Base-by-base conservation (phyloP, 768 basidiomycete species). In the Cyclocybe cylindracea region DNA sequence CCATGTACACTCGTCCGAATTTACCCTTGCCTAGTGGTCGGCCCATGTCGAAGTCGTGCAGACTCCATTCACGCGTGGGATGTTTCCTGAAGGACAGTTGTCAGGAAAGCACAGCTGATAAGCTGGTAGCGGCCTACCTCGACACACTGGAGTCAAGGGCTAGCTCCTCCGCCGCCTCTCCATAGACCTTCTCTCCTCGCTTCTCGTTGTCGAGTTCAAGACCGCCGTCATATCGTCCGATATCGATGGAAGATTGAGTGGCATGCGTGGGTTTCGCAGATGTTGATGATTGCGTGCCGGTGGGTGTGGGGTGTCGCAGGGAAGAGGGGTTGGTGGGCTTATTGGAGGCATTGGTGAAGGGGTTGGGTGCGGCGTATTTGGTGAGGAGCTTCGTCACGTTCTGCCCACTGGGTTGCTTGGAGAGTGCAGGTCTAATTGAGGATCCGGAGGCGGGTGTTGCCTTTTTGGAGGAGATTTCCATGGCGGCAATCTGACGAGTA, bases 1-100 rank as follows among this genome's bases (percentile, higher is more conserved):
- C 94, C 87, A 98, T 95, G 77, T 99, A 98, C 19, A 99, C 97
- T 2, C 94, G 89, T 1, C 97, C 97, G 61, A 98, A 99, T 74
- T 98, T 98, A 41, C 97, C 97, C 68, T 98, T 98, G n/a, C 97
- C 97, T 1, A 99, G 79, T 3, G 94, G 94, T 9, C 94, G 84
- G 13, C 97, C 96, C 63, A 98, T 96, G 56, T 97, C 93, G 61
- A 99, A 97, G 48, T 86, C 80, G 52, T 83, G 82, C 4, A 98
- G 75, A 31, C 82, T 84, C 88, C 94, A 94, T 62, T 93, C 91
- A 14, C 85, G 82, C 0, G 91, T 93, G 14, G 90, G 91, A 35
- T 74, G 79, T 55, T 74, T 77, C 50, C 89, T 89, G 45, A 5
- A 18, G 31, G 24, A 40, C 10, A 14, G 8, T 35, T 43, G 44